Evolutionary conservation across 768 basidiomycete genomes (phyloP).

Genomic region (Tylopilus cervinicoccineus): DNA sequence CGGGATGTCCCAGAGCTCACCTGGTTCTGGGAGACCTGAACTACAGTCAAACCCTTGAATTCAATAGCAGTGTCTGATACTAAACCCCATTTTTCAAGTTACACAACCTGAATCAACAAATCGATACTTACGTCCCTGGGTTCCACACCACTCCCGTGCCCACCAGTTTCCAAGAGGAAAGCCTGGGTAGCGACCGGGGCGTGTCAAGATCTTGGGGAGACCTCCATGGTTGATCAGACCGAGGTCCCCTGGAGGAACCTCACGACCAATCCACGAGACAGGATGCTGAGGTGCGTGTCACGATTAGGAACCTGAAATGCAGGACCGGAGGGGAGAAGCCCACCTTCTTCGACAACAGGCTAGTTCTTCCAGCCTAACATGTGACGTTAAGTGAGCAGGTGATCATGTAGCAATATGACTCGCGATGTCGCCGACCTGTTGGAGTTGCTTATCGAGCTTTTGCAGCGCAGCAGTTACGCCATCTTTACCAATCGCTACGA

Average conservation of each 20-base stretch:
- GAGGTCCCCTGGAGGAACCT: conserved; percentile 66
- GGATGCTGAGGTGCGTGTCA: conserved; percentile 38
- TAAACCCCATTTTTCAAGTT: conserved; percentile 23
- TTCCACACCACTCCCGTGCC: conserved; percentile 71
- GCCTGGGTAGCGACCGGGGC: conserved; percentile 73
- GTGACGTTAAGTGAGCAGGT: conserved; percentile 3
- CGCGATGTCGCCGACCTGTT: conserved; percentile 23
- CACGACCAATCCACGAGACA: conserved; percentile 64
- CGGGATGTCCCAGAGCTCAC: conserved; percentile 23
- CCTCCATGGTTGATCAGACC: conserved; percentile 84
- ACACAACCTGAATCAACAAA: background rate
- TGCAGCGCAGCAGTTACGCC: conserved; percentile 67
- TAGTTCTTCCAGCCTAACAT: conserved; percentile 52
- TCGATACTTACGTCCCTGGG: conserved; percentile 53
- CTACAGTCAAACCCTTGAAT: conserved; percentile 76
- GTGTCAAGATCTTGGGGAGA: conserved; percentile 68
- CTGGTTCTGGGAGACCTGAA: conserved; percentile 85
- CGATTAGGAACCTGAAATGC: background rate
- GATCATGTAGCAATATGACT: background rate
- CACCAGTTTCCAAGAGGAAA: conserved; percentile 82
- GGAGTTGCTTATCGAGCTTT: conserved; percentile 63
- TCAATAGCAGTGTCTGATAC: conserved; percentile 82
- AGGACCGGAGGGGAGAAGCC: conserved; percentile 9
- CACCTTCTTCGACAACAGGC: conserved; percentile 62
- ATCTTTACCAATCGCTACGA: conserved; percentile 62